Conservation (phyloP, 2,329 filamentous ascomycete genomes). For the Coniochaeta sp. region DNA sequence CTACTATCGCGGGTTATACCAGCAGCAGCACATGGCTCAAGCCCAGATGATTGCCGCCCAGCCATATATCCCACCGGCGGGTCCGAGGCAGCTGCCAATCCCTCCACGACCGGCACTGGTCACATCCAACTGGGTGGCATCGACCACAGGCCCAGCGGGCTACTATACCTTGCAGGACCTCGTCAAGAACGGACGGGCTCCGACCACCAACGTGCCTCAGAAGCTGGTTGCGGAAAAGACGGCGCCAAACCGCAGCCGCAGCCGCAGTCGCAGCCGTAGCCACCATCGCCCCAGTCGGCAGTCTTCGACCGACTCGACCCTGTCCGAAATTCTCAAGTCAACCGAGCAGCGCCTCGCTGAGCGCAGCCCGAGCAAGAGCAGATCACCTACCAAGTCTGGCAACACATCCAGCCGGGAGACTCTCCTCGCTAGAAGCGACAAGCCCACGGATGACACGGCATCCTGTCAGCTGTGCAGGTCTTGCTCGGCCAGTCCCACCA, state of each 20-base stretch:
- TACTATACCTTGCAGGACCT: not conserved
- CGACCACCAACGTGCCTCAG: not conserved
- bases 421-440: not conserved
- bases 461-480: conserved; percentile 3
- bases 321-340: conserved; percentile 43
- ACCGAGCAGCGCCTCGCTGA: conserved; percentile 41
- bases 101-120: conserved; percentile 8
- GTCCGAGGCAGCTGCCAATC: not conserved
- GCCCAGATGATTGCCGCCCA: not conserved
- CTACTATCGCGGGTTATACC: not conserved
- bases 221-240: conserved; percentile 4
- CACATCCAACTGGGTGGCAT: conserved; percentile 2
- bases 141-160: not conserved
- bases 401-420: conserved; percentile 1
- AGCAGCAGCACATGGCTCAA: conserved; percentile 4
- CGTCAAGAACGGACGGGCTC: not conserved
- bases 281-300: conserved; percentile 8
- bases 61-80: not conserved
- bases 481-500: conserved; percentile 20
- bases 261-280: conserved; percentile 1
- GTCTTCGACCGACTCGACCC: conserved; percentile 36
- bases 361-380: conserved; percentile 8
- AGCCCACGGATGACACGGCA: not conserved
- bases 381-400: conserved; percentile 7
- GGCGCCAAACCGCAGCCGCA: not conserved